A percentile compares a stretch with the other conserved stretches of the same genome.
These are phyloP conservation scores for Tephrocybe sp. DNA, from an alignment of 768 basidiomycete genomes.

Conservation along the genomic window DNA sequence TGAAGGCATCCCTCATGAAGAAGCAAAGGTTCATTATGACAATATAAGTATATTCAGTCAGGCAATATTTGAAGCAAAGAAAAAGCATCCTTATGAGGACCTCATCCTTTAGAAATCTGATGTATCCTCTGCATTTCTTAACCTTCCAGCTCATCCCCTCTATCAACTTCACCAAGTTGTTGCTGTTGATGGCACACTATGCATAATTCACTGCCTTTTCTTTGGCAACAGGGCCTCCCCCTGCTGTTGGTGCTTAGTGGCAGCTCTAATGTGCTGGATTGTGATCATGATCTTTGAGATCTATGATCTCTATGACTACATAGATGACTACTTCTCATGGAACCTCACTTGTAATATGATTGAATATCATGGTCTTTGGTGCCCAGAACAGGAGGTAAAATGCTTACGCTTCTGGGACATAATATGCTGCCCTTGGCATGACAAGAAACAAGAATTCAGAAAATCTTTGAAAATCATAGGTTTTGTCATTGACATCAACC, in stretches of 20 bases:
- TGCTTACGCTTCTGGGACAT: conserved; percentile 28
- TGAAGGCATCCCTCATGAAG: conserved; percentile 15
- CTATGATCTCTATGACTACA: conserved; percentile 24
- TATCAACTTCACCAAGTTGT: conserved; percentile 34
- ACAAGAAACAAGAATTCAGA: conserved; percentile 27
- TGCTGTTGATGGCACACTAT: conserved; percentile 18
- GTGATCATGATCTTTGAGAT: conserved; percentile 17
- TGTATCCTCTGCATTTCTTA: conserved; percentile 30
- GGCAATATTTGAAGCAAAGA: conserved; percentile 9
- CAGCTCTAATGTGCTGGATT: conserved; percentile 26
- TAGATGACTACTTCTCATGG: conserved; percentile 26
- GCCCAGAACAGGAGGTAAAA: conserved; percentile 21
- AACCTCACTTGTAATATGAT: background rate
- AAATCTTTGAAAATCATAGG: conserved; percentile 32
- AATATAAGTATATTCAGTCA: conserved; percentile 22
- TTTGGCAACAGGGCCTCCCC: conserved; percentile 29
- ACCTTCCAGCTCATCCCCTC: conserved; percentile 30
- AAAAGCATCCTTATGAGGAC: background rate
- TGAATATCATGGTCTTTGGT: background rate
- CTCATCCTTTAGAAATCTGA: conserved; percentile 28
- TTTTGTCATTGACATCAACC: conserved; percentile 29
- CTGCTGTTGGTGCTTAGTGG: conserved; percentile 22
- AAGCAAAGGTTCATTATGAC: conserved; percentile 23
- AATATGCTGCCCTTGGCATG: conserved; percentile 24
- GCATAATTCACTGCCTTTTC: conserved; percentile 27